Conservation (phyloP, 75 land plant species). For the Chamaecyparis obtusa region DNA sequence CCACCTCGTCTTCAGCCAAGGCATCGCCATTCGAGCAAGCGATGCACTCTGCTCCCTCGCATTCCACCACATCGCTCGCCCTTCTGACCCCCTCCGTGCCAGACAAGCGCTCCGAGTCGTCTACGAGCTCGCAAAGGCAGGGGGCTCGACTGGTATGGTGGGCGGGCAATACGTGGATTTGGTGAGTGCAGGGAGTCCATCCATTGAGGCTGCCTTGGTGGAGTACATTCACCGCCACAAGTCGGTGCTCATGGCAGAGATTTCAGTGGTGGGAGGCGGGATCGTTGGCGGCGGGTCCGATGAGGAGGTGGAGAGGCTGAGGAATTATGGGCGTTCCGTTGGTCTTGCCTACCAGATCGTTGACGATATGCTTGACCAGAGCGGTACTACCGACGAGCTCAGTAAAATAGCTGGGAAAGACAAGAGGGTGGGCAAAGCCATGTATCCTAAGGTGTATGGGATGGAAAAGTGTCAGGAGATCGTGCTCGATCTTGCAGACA, state of each 20-base stretch:
- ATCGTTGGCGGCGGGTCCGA: constrained; percentile 53
- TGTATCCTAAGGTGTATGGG: constrained; percentile 59
- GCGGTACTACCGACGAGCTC: not conserved
- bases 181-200: constrained; percentile 19
- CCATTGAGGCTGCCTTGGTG: constrained; percentile 7
- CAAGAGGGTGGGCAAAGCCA: constrained; percentile 35
- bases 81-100: constrained; percentile 29
- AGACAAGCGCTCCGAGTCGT: constrained; percentile 35
- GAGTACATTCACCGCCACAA: constrained; percentile 51
- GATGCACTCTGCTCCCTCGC: constrained; percentile 71
- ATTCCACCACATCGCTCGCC: constrained; percentile 47
- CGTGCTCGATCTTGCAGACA: constrained; percentile 45
- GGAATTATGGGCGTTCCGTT: constrained; percentile 58
- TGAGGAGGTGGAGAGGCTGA: constrained; percentile 39
- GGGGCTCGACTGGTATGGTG: constrained; percentile 70
- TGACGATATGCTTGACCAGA: constrained; percentile 43
- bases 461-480: constrained; percentile 62
- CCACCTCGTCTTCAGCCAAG: constrained; percentile 58
- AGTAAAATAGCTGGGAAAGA: not conserved
- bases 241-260: constrained; percentile 56
- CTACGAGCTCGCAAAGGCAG: constrained; percentile 55
- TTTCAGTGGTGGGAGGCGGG: constrained; percentile 67
- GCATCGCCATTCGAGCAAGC: constrained; percentile 65
- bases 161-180: constrained; percentile 66
- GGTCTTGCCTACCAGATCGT: constrained; percentile 72